phyloP scores from a whole-genome alignment of 805 yeast species.

The Yamadazyma nakazawae region DNA sequence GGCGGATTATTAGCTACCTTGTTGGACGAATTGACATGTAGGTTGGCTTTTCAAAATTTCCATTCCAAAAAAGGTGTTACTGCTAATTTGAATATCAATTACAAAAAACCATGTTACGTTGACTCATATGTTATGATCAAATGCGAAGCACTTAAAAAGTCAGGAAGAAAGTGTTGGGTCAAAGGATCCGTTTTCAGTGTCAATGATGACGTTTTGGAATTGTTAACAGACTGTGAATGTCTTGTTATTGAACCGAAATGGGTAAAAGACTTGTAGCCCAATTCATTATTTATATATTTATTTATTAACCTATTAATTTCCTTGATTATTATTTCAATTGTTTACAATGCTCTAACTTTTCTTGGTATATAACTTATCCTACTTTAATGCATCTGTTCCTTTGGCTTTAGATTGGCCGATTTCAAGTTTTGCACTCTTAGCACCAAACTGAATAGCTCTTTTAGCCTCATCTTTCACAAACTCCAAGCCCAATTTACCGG shows the following conservation, averaged over 20 bases:
- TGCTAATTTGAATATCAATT: slow-evolving; percentile 42
- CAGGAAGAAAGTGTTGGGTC: slow-evolving; percentile 40
- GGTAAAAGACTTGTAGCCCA: slow-evolving; percentile 27
- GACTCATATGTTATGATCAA: slow-evolving; percentile 31
- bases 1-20: slow-evolving; percentile 44
- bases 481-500: slow-evolving; percentile 42
- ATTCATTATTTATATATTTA: slow-evolving; percentile 5
- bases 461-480: slow-evolving; percentile 74
- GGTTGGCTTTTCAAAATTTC: slow-evolving; percentile 41
- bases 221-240: slow-evolving; percentile 36
- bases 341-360: neutral
- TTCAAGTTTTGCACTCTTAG: slow-evolving; percentile 91
- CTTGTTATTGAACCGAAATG: slow-evolving; percentile 42
- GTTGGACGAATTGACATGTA: slow-evolving; percentile 41
- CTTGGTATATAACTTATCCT: neutral
- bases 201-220: slow-evolving; percentile 16
- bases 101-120: slow-evolving; percentile 33
- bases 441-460: slow-evolving; percentile 96
- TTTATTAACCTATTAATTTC: slow-evolving; percentile 6
- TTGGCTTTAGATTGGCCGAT: slow-evolving; percentile 69
- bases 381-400: slow-evolving; percentile 56
- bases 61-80: slow-evolving; percentile 40
- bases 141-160: slow-evolving; percentile 28
- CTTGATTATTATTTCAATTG: too few relatives aligned
- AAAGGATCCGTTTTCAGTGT: slow-evolving; percentile 31